Evolutionary conservation across 345 rosid species (phyloP).

Genomic region (Eucalyptus polyanthemos): DNA sequence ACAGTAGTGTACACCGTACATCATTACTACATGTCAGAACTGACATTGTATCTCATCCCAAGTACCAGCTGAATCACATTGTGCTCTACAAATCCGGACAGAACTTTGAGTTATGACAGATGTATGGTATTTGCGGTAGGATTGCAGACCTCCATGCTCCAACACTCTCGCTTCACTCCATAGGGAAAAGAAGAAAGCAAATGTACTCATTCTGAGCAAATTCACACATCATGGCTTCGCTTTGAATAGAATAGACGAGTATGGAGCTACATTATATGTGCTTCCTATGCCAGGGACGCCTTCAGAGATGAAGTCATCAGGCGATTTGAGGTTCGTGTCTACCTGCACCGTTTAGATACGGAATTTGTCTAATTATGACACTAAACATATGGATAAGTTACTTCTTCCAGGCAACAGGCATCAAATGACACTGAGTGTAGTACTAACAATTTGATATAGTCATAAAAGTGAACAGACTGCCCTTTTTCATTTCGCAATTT

Average conservation of each 20-base stretch:
- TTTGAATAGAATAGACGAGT: constrained; percentile 60
- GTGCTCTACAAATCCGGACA: neutral
- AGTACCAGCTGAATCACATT: neutral
- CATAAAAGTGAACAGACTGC: neutral
- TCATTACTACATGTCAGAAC: neutral
- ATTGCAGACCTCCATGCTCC: neutral
- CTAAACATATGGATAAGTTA: neutral
- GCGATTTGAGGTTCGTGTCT: constrained; percentile 71
- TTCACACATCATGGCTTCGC: constrained; percentile 24
- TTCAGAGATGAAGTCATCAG: constrained; percentile 44
- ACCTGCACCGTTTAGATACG: constrained; percentile 24
- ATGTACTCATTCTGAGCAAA: neutral
- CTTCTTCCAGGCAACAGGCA: neutral
- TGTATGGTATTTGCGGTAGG: neutral
- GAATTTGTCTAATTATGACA: neutral
- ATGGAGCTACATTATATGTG: constrained; percentile 54
- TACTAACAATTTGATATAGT: neutral
- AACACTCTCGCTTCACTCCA: neutral
- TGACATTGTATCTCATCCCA: neutral
- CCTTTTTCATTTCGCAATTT: neutral
- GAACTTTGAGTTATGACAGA: neutral
- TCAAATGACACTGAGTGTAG: neutral
- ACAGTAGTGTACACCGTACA: neutral
- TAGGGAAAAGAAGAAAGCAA: neutral
- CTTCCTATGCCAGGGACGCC: constrained; percentile 53